A percentile compares a stretch with the other conserved stretches of the same genome.
Evolutionary conservation across 2,329 filamentous ascomycete species (phyloP).

Genomic region (Aspergillus carbonarius): DNA sequence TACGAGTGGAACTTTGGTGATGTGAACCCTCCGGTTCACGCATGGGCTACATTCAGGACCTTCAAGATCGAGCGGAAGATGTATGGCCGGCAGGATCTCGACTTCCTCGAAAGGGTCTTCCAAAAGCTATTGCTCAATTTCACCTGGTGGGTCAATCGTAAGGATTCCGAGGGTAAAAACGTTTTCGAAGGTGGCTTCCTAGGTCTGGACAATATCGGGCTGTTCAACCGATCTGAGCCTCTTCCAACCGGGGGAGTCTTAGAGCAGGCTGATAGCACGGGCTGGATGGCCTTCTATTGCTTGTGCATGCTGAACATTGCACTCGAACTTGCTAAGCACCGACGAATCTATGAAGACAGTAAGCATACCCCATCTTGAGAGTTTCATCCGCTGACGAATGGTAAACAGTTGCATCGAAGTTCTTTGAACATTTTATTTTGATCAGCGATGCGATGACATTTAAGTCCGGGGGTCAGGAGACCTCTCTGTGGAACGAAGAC

Average conservation of each 20-base stretch:
- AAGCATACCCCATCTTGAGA: conserved; percentile 12
- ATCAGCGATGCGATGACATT: conserved; percentile 97
- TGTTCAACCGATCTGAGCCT: conserved; percentile 96
- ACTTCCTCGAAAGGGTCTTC: conserved; percentile 94
- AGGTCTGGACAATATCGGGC: conserved; percentile 91
- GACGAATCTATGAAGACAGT: conserved; percentile 88
- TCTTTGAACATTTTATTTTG: conserved; percentile 97
- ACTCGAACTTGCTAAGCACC: conserved; percentile 90
- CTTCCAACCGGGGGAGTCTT: conserved; percentile 89
- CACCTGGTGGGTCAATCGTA: conserved; percentile 99
- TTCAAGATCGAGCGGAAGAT: conserved; percentile 99
- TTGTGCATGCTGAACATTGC: conserved; percentile 96
- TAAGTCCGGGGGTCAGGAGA: conserved; percentile 68
- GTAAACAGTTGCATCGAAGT: conserved; percentile 77
- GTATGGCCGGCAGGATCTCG: conserved; percentile 89
- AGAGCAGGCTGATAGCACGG: conserved; percentile 95
- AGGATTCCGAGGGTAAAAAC: conserved; percentile 92
- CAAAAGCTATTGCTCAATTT: conserved; percentile 96
- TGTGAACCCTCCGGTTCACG: conserved; percentile 94
- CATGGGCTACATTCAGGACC: conserved; percentile 90
- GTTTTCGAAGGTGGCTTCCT: conserved; percentile 96
- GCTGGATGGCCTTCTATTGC: conserved; percentile 99
- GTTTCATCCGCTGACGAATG: conserved; percentile 7
- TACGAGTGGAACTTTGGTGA: conserved; percentile 98
- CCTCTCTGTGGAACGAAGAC: conserved; percentile 92